Conservation (phyloP, 2,329 filamentous ascomycete genomes). For the Mycogone perniciosa region DNA sequence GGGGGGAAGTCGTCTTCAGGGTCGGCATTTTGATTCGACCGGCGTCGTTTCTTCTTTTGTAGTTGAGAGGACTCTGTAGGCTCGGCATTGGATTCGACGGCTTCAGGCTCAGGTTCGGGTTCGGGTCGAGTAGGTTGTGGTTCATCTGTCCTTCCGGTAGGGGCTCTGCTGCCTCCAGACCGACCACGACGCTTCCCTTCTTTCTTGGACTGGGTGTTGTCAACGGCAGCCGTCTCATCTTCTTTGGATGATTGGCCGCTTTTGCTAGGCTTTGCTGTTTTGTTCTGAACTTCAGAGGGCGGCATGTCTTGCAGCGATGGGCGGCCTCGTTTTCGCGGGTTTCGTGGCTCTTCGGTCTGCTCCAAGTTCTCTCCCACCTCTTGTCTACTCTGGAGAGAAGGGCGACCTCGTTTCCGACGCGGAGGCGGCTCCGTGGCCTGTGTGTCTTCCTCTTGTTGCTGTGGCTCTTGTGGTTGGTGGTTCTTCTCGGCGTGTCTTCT, state of each 20-base stretch:
- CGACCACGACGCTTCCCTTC: conserved; percentile 1
- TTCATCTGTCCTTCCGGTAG: background rate
- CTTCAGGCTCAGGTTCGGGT: background rate
- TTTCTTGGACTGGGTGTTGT: background rate
- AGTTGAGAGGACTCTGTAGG: background rate
- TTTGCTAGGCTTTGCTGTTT: background rate
- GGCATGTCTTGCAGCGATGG: conserved; percentile 13
- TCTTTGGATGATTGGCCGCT: background rate
- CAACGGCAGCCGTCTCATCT: too few relatives aligned
- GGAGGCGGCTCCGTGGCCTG: conserved; percentile 9
- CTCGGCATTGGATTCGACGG: background rate
- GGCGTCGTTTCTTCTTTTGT: conserved; percentile 13
- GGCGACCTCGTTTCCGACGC: conserved; percentile 15
- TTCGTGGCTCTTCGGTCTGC: background rate
- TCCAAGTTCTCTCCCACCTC: conserved; percentile 2
- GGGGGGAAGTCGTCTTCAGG: conserved; percentile 17
- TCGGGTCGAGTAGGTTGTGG: background rate
- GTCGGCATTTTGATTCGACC: conserved; percentile 12
- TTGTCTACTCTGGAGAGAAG: conserved; percentile 15
- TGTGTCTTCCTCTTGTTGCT: conserved; percentile 15
- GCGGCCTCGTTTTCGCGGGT: conserved; percentile 18
- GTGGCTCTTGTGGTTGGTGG: conserved; percentile 10
- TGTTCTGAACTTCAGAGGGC: conserved; percentile 9
- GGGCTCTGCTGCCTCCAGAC: background rate
- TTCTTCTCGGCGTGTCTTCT: conserved; percentile 19